phyloP scores from a whole-genome alignment of 139 green algal species.

The Diplosphaera chodatii region DNA sequence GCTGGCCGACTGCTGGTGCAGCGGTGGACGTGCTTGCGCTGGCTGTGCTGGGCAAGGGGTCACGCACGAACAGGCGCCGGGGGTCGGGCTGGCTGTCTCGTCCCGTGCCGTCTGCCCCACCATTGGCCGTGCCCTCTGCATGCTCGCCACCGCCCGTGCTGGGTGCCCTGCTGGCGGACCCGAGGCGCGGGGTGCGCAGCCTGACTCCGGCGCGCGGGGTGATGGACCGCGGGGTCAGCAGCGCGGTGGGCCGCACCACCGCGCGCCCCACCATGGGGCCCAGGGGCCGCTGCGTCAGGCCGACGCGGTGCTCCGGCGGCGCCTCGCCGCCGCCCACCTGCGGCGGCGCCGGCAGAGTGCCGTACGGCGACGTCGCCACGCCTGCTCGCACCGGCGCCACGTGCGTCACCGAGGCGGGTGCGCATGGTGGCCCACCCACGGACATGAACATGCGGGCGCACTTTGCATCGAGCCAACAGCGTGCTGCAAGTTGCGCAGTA shows the following conservation, averaged over 20 bases:
- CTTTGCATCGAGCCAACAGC: no score
- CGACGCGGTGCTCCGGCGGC: constrained; percentile 36
- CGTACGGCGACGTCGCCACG: constrained; percentile 30
- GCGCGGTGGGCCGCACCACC: constrained; percentile 24
- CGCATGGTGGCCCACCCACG: no score
- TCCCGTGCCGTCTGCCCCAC: no score
- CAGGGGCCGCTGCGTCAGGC: constrained; percentile 53
- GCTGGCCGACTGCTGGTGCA: constrained; percentile 6
- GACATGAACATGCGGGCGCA: no score
- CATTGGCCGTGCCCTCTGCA: neutral
- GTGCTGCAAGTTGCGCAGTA: no score
- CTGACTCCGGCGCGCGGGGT: constrained; percentile 46
- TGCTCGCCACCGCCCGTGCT: neutral
- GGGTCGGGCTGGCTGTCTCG: constrained; percentile 41
- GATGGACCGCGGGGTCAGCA: constrained; percentile 59
- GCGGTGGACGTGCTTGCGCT: constrained; percentile 4
- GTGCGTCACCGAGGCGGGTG: no score
- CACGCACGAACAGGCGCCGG: constrained; percentile 73
- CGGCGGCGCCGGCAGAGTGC: constrained; percentile 35
- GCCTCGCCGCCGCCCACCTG: constrained; percentile 7
- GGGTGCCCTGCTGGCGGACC: constrained; percentile 7
- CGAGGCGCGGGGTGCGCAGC: constrained; percentile 23
- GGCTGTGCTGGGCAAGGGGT: constrained; percentile 48
- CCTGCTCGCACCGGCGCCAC: no score
- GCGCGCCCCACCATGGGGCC: constrained; percentile 4